These are phyloP conservation scores for Millerago galiae DNA, from an alignment of 805 yeast species.

Conservation along the genomic window DNA sequence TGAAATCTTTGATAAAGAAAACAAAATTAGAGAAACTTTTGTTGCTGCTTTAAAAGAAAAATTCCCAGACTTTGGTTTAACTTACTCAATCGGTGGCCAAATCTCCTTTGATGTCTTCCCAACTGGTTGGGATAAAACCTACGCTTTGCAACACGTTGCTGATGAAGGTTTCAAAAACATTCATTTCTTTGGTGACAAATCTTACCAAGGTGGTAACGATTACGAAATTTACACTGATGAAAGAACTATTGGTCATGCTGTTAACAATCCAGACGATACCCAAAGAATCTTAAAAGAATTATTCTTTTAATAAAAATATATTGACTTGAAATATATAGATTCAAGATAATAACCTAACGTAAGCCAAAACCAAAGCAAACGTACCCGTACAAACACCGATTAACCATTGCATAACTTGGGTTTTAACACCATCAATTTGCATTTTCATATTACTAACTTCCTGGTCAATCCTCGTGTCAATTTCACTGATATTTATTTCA, in stretches of 20 bases:
- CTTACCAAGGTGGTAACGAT: constrained; percentile 97
- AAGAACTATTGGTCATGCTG: constrained; percentile 96
- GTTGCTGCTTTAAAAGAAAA: constrained; percentile 78
- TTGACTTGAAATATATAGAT: neutral
- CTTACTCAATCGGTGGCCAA: constrained; percentile 99
- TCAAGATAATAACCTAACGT: constrained; percentile 70
- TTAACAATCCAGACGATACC: constrained; percentile 84
- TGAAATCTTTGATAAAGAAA: constrained; percentile 75
- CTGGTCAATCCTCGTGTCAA: constrained; percentile 91
- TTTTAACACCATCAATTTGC: constrained; percentile 91
- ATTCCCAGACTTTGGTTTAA: constrained; percentile 78
- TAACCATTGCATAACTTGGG: constrained; percentile 97
- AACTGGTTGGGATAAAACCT: constrained; percentile 99
- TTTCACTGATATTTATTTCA: constrained; percentile 89
- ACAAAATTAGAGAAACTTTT: constrained; percentile 77
- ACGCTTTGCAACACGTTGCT: constrained; percentile 89
- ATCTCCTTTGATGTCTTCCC: constrained; percentile 99
- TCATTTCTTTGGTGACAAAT: constrained; percentile 98
- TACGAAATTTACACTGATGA: constrained; percentile 89
- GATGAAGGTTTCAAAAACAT: constrained; percentile 78
- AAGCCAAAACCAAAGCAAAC: constrained; percentile 87
- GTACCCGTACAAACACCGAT: constrained; percentile 99
- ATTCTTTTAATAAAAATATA: constrained; percentile 34
- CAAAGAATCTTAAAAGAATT: constrained; percentile 75
- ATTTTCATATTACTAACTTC: constrained; percentile 92